Evolutionary conservation across 495 filamentous ascomycete genomes (phyloP).

Genomic region (Penicillium turbatum): DNA sequence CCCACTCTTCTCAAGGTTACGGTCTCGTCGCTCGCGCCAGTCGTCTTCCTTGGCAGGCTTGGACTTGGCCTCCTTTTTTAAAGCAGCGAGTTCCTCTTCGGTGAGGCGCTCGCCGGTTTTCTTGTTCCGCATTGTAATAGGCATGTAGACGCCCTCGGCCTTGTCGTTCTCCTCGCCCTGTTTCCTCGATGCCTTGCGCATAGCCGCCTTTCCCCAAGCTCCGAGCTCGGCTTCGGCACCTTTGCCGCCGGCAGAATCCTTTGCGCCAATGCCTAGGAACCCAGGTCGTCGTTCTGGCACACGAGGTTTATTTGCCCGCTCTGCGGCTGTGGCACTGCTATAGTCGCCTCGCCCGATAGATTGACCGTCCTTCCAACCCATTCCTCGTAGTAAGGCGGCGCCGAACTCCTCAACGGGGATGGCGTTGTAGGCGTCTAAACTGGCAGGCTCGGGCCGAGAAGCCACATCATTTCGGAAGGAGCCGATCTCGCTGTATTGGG

Average conservation of each 20-base stretch:
- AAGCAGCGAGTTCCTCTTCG: slow-evolving; percentile 54
- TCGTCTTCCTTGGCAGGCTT: slow-evolving; percentile 36
- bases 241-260: slow-evolving; percentile 51
- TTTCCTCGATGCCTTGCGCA: slow-evolving; percentile 51
- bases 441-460: slow-evolving; percentile 69
- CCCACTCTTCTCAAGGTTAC: slow-evolving; percentile 47
- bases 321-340: slow-evolving; percentile 22
- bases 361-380: slow-evolving; percentile 92
- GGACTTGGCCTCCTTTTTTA: slow-evolving; percentile 43
- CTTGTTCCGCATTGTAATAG: slow-evolving; percentile 61
- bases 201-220: slow-evolving; percentile 66
- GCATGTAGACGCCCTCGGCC: slow-evolving; percentile 58
- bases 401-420: slow-evolving; percentile 95
- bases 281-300: slow-evolving; percentile 66
- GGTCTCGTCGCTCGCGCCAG: slow-evolving; percentile 48
- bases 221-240: slow-evolving; percentile 73
- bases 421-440: slow-evolving; percentile 77
- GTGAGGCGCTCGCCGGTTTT: slow-evolving; percentile 63
- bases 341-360: slow-evolving; percentile 56
- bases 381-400: slow-evolving; percentile 76
- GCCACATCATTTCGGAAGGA: slow-evolving; percentile 64
- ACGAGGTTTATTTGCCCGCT: slow-evolving; percentile 36
- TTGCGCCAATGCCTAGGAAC: slow-evolving; percentile 80
- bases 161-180: slow-evolving; percentile 36
- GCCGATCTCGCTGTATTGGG: slow-evolving; percentile 56